Base-by-base conservation (phyloP, 495 filamentous ascomycete genomes). In the Staphylotrichum tortipilum region DNA sequence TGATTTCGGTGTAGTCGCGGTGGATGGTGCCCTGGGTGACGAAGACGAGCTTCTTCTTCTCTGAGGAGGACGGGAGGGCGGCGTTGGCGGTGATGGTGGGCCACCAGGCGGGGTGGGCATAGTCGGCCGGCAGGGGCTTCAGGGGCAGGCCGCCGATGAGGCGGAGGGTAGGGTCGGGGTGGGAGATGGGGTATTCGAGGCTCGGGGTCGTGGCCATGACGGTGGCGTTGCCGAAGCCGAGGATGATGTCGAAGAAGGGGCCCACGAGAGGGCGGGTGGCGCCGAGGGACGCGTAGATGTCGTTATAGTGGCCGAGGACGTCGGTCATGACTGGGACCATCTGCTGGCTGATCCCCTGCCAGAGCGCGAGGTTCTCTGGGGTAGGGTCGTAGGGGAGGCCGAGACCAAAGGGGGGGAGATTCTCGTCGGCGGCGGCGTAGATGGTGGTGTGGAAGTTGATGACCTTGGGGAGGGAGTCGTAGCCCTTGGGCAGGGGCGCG, bases 21-120 rank as follows among this genome's bases (percentile, higher is more conserved):
- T 60, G 59, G 12, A 63, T 53, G 22, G 68, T 72, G 22, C 68
- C 68, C 45, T 72, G 68, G 0, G 59, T 56, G 8, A 70, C 64
- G 30, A 72, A 57, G 15, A 70, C 43, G n/a, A 70, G 42, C 19
- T 63, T 65, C 39, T 64, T 68, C 14, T 44, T 53, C 15, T 40
- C 26, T 18, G 30, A 7, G 2, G 23, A 30, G 10, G 40, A 56
- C 12, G 57, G 33, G 6, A 55, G 49, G 15, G 45, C 35, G 19
- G 49, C 36, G 33, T 59, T 59, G 29, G 18, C n/a, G 2, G 45
- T 50, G 42, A 59, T 55, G 0, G 34, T 9, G 3, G 63, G 61
- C 52, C 62, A 68, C 55, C 72, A 69, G 26, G 53, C 52, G 4
- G 56, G 56, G 21, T 42, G 48, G 5, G 26, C 40, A 18, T 46